phyloP scores from a whole-genome alignment of 2,329 filamentous ascomycete genomes.

The Botrytis squamosa region DNA sequence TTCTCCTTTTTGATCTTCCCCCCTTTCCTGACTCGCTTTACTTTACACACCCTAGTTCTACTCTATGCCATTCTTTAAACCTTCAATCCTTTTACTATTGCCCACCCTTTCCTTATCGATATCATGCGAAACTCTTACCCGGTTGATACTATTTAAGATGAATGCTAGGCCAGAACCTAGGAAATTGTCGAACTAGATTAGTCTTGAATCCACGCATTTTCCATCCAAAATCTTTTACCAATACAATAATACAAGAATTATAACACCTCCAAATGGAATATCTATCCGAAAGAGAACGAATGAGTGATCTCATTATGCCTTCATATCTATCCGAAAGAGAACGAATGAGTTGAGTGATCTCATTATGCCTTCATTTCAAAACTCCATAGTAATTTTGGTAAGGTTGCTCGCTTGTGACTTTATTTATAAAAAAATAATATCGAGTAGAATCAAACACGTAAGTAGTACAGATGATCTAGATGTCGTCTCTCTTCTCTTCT shows the following conservation, averaged over 20 bases:
- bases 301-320: background rate
- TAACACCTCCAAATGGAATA: too few relatives aligned
- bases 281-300: background rate
- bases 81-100: background rate
- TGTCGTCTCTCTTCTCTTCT: background rate
- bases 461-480: background rate
- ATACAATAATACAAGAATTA: too few relatives aligned
- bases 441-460: background rate
- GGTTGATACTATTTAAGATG: background rate
- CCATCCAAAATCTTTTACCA: background rate
- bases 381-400: accelerated
- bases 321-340: background rate
- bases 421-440: background rate
- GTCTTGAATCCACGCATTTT: accelerated
- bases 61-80: background rate
- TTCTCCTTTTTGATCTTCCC: background rate
- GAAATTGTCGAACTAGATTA: background rate
- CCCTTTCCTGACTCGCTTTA: background rate
- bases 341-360: background rate
- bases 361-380: background rate
- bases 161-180: background rate
- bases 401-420: background rate
- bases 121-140: background rate
- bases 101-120: background rate
- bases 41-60: too few relatives aligned